Percentiles rank a stretch among this genome's conserved stretches.
Conservation (phyloP, 768 basidiomycete genomes). For the Pleurotus cornucopiae region DNA sequence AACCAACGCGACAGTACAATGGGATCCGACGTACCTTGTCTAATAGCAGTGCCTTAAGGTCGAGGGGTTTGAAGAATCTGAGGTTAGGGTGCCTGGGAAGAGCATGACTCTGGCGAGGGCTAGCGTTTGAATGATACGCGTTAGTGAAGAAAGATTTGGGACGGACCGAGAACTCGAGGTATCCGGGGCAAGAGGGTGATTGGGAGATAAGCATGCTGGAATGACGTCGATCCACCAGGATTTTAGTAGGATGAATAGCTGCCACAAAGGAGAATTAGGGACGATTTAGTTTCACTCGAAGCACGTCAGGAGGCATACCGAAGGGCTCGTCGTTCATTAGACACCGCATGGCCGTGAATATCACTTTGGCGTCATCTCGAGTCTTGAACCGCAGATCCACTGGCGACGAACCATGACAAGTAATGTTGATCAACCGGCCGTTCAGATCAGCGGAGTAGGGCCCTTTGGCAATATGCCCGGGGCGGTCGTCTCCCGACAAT, state of each 20-base stretch:
- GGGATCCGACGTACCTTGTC: background rate
- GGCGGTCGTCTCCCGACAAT: background rate
- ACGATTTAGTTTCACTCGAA: background rate
- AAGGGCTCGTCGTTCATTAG: slow-evolving; percentile 2
- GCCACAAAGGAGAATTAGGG: background rate
- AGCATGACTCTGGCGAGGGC: background rate
- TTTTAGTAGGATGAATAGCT: slow-evolving; percentile 1
- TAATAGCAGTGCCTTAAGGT: background rate
- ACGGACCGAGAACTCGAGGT: slow-evolving; percentile 3
- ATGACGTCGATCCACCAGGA: slow-evolving; percentile 1
- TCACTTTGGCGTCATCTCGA: background rate
- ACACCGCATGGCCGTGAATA: background rate
- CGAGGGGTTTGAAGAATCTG: slow-evolving; percentile 1
- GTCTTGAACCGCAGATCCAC: slow-evolving; percentile 2
- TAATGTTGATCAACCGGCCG: slow-evolving; percentile 1
- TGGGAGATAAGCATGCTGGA: slow-evolving; percentile 1
- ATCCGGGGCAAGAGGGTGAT: background rate
- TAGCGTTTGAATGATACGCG: background rate
- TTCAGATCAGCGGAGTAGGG: slow-evolving; percentile 5
- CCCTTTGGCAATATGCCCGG: slow-evolving; percentile 3
- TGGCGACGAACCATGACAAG: background rate
- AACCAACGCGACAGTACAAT: background rate
- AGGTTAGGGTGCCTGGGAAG: slow-evolving; percentile 2
- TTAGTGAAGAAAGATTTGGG: background rate
- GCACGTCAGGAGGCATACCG: background rate